Conservation (phyloP, 306 rosid species). For the Sechiopsis laciniata region DNA sequence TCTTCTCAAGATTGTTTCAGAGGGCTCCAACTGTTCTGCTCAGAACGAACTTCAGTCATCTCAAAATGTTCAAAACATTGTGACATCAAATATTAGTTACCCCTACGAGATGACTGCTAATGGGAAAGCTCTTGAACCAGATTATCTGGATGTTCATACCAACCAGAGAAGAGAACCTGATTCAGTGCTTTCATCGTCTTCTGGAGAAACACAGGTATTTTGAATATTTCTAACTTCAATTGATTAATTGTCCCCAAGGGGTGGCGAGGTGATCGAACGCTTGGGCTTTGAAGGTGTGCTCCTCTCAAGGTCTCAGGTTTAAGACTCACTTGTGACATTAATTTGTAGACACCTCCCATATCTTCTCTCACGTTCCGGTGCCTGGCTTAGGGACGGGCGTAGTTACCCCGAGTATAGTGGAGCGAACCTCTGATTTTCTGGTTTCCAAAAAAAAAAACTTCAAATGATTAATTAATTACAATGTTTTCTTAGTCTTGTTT, state of each 20-base stretch:
- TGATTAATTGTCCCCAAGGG: not conserved
- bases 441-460: too few species aligned
- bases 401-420: too few species aligned
- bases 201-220: conserved; percentile 60
- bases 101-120: conserved; percentile 62
- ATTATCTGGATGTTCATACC: conserved; percentile 49
- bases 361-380: too few species aligned
- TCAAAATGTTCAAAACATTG: conserved; percentile 56
- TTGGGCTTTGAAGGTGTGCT: too few species aligned
- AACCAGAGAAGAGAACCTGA: conserved; percentile 47
- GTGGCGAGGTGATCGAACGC: too few species aligned
- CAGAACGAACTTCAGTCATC: conserved; percentile 52
- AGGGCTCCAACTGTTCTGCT: conserved; percentile 46
- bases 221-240: not conserved
- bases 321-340: too few species aligned
- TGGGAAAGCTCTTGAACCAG: conserved; percentile 59
- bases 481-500: conserved; percentile 6
- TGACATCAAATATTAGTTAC: conserved; percentile 51
- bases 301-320: too few species aligned
- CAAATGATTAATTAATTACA: not conserved
- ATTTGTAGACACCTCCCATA: too few species aligned
- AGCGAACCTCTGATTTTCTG: too few species aligned
- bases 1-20: conserved; percentile 49
- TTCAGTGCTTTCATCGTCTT: conserved; percentile 47
- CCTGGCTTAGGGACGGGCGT: too few species aligned